Evolutionary conservation across 148 eudicot genomes (phyloP).

Genomic region (Spergularia bocconei): DNA sequence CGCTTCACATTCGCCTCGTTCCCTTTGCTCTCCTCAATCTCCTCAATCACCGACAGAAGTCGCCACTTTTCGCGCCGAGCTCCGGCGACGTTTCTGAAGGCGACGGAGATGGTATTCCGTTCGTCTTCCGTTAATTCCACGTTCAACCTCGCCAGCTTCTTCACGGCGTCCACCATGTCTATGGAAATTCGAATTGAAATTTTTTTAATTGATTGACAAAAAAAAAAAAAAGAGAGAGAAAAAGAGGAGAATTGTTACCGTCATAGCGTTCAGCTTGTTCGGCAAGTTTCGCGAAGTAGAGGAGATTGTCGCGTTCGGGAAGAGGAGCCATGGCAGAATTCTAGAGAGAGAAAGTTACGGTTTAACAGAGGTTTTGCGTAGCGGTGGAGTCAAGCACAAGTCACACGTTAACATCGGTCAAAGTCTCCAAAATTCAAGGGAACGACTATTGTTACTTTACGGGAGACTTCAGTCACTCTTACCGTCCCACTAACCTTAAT

Average conservation of each 20-base stretch:
- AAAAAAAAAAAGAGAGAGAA: not conserved
- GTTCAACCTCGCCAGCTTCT: slow-evolving; percentile 40
- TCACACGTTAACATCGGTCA: too few relatives aligned
- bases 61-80: slow-evolving; percentile 55
- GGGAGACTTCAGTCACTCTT: too few relatives aligned
- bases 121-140: slow-evolving; percentile 63
- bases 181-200: not conserved
- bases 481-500: too few relatives aligned
- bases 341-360: slow-evolving; percentile 10
- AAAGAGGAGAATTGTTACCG: slow-evolving; percentile 4
- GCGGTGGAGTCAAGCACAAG: not conserved
- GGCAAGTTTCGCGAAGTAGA: slow-evolving; percentile 43
- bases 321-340: slow-evolving; percentile 33
- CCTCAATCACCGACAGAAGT: slow-evolving; percentile 53
- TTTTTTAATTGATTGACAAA: not conserved
- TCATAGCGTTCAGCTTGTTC: slow-evolving; percentile 50
- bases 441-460: too few relatives aligned
- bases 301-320: slow-evolving; percentile 30
- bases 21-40: slow-evolving; percentile 53
- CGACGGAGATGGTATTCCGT: slow-evolving; percentile 56
- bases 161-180: slow-evolving; percentile 66
- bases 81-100: slow-evolving; percentile 54
- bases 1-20: slow-evolving; percentile 51
- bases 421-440: too few relatives aligned
- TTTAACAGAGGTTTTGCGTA: slow-evolving; percentile 18